phyloP scores from a whole-genome alignment of 2,329 filamentous ascomycete species.

The Teratosphaeria destructans region DNA sequence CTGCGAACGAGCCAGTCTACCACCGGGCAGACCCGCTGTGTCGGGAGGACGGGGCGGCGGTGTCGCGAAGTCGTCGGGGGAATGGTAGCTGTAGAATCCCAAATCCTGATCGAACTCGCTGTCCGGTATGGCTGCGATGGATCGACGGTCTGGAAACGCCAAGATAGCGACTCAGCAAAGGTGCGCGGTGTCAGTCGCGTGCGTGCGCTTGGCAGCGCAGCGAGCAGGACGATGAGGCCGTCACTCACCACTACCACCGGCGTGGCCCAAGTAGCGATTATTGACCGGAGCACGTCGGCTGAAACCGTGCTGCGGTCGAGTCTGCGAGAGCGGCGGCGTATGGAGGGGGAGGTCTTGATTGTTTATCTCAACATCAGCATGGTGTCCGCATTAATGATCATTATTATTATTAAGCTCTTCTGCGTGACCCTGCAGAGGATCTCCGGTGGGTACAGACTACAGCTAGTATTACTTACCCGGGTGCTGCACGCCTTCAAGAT shows the following conservation, averaged over 20 bases:
- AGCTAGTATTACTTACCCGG: neutral
- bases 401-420: neutral
- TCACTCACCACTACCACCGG: constrained; percentile 5
- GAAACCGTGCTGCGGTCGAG: constrained; percentile 5
- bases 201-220: neutral
- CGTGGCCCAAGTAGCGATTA: constrained; percentile 5
- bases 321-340: constrained; percentile 2
- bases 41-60: constrained; percentile 6
- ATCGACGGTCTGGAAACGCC: constrained; percentile 13
- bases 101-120: constrained; percentile 1
- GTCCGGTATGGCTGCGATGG: constrained; percentile 11
- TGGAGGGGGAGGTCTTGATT: constrained; percentile 6
- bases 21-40: constrained; percentile 3
- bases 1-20: constrained; percentile 14
- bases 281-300: constrained; percentile 7
- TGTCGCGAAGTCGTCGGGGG: constrained; percentile 8
- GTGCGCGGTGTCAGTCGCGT: neutral
- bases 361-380: neutral
- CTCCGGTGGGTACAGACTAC: neutral
- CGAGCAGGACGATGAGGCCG: neutral
- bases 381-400: neutral
- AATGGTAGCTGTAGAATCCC: constrained; percentile 8
- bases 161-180: constrained; percentile 1
- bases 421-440: neutral
- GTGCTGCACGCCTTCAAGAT: constrained; percentile 4